Evolutionary conservation across 768 basidiomycete genomes (phyloP).

Genomic region (Leccinellum luteum): DNA sequence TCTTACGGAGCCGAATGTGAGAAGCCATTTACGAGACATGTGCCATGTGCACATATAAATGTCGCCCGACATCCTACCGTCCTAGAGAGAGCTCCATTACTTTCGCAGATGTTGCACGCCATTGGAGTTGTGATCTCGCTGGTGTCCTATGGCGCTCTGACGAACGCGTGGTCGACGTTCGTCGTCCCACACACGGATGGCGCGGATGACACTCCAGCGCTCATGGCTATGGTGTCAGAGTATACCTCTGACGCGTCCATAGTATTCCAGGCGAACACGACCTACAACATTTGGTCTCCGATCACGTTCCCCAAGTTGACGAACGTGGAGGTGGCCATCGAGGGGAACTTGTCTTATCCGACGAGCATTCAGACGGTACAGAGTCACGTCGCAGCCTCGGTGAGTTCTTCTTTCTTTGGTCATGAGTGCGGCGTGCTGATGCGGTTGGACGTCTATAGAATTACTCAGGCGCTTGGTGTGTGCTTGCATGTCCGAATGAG

Average conservation of each 20-base stretch:
- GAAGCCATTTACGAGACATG: too few species aligned
- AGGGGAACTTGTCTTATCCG: conserved; percentile 59
- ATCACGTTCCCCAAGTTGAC: conserved; percentile 52
- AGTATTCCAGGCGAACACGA: conserved; percentile 52
- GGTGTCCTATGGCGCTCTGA: conserved; percentile 23
- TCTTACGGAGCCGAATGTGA: too few species aligned
- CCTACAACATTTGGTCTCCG: conserved; percentile 62
- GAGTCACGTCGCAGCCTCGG: conserved; percentile 44
- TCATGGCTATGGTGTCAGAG: conserved; percentile 41
- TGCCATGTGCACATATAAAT: not conserved
- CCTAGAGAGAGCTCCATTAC: not conserved
- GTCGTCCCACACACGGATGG: conserved; percentile 47
- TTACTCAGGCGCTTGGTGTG: conserved; percentile 35
- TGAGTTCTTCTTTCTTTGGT: conserved; percentile 21
- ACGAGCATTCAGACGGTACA: conserved; percentile 50
- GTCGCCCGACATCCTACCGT: not conserved
- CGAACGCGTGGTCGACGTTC: conserved; percentile 46
- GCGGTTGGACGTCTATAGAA: conserved; percentile 24
- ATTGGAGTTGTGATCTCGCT: not conserved
- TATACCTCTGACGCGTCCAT: conserved; percentile 48
- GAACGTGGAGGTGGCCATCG: conserved; percentile 55
- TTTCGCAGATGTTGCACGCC: not conserved
- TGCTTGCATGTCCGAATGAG: not conserved
- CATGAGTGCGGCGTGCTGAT: too few species aligned
- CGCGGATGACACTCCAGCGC: conserved; percentile 50